Evolutionary conservation across 2,329 filamentous ascomycete genomes (phyloP).

Genomic region (Colletotrichum tofieldiae): DNA sequence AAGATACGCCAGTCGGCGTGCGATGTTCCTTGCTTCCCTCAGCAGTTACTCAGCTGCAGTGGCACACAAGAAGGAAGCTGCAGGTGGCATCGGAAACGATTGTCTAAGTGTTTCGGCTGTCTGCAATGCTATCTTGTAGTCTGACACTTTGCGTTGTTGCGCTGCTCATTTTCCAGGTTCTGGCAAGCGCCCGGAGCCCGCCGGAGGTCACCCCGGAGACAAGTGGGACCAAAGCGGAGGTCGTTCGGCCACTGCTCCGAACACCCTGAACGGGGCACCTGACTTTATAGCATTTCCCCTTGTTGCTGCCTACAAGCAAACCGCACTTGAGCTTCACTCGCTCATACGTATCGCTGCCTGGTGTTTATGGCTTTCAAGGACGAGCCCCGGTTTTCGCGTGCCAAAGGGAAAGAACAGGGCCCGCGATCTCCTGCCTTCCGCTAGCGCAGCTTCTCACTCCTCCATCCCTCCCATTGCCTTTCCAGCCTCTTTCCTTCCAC

Average conservation of each 20-base stretch:
- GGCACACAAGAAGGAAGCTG: neutral
- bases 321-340: neutral
- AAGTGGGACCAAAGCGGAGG: constrained; percentile 8
- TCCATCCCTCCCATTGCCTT: neutral
- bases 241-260: neutral
- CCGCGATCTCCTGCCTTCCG: neutral
- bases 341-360: neutral
- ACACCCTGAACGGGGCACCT: neutral
- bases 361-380: neutral
- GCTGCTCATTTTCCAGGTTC: neutral
- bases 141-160: neutral
- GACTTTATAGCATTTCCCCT: neutral
- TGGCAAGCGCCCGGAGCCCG: neutral
- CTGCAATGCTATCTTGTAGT: too few species aligned
- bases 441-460: neutral
- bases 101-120: neutral
- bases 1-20: neutral
- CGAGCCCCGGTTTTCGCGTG: neutral
- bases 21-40: neutral
- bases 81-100: neutral
- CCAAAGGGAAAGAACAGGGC: neutral
- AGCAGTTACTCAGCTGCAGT: too few species aligned
- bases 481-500: neutral
- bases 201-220: constrained; percentile 11
- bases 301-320: too few species aligned